A percentile compares a stretch with the other conserved stretches of the same genome.
phyloP scores from a whole-genome alignment of 2,329 filamentous ascomycete species.

The Stachybotrys echinatus region DNA sequence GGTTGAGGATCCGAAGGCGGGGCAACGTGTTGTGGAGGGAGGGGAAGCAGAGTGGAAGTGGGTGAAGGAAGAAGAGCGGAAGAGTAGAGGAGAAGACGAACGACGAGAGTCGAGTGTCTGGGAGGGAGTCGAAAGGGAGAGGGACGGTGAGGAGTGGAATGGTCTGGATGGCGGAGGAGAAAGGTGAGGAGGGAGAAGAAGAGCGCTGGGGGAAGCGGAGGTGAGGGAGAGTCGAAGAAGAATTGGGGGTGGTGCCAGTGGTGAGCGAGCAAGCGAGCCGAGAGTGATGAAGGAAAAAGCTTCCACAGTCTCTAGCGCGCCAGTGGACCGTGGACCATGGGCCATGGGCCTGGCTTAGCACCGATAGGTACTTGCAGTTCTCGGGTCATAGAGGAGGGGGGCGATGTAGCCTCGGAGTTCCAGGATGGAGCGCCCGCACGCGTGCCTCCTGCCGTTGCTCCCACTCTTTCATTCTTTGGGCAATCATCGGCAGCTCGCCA shows the following conservation, averaged over 20 bases:
- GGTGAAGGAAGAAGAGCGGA: background rate
- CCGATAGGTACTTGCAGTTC: background rate
- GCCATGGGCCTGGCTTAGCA: too few species aligned
- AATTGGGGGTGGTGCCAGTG: background rate
- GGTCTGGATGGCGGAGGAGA: constrained; percentile 16
- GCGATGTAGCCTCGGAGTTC: too few species aligned
- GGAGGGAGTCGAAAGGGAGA: constrained; percentile 12
- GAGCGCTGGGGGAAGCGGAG: constrained; percentile 14
- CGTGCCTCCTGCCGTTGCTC: too few species aligned
- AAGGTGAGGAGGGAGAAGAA: constrained; percentile 13
- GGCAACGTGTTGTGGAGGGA: background rate
- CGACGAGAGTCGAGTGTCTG: constrained; percentile 10
- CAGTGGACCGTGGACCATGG: background rate
- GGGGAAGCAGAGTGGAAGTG: background rate
- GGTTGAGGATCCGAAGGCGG: background rate
- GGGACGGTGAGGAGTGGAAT: constrained; percentile 15
- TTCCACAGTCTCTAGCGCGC: background rate
- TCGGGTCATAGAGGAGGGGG: background rate
- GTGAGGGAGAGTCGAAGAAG: constrained; percentile 13
- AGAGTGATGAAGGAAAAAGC: constrained; percentile 2
- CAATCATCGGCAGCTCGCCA: too few species aligned
- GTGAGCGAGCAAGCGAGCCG: constrained; percentile 15
- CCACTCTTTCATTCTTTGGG: too few species aligned
- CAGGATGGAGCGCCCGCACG: too few species aligned
- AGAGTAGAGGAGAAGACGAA: constrained; percentile 9